Evolutionary conservation across 2,329 filamentous ascomycete species (phyloP).

Genomic region (Stagonosporopsis cucurbitacearum): DNA sequence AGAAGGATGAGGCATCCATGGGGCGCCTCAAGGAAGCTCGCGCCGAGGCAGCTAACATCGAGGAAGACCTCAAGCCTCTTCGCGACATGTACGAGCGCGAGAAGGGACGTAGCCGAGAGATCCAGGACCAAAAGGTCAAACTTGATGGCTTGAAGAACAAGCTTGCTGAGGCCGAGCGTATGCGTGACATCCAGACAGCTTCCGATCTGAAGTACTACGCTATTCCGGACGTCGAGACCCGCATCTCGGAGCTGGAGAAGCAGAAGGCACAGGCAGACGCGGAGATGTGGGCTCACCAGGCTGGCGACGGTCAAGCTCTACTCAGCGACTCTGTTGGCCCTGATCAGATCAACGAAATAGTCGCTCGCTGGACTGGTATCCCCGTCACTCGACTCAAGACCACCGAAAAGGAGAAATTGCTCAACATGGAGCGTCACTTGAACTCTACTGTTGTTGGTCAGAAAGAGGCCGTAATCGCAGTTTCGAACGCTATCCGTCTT

Average conservation of each 20-base stretch:
- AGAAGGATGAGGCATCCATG: conserved; percentile 93
- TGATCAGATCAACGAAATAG: conserved; percentile 99
- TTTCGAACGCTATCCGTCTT: conserved; percentile 94
- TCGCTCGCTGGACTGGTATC: conserved; percentile 97
- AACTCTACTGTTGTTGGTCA: conserved; percentile 88
- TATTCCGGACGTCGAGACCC: conserved; percentile 85
- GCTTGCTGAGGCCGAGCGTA: conserved; percentile 88
- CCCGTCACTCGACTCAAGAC: conserved; percentile 93
- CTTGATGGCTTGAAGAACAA: conserved; percentile 91
- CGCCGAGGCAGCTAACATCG: conserved; percentile 90
- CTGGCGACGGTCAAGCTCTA: conserved; percentile 68
- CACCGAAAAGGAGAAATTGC: conserved; percentile 96
- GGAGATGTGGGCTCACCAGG: conserved; percentile 61
- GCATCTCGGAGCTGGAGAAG: conserved; percentile 81
- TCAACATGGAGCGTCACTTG: conserved; percentile 92
- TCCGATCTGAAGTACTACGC: conserved; percentile 97
- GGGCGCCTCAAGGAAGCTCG: conserved; percentile 80
- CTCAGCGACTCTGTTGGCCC: conserved; percentile 93
- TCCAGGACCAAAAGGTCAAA: conserved; percentile 94
- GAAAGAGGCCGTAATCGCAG: conserved; percentile 88
- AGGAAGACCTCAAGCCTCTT: conserved; percentile 89
- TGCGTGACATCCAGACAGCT: conserved; percentile 81
- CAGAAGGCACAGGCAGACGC: conserved; percentile 82
- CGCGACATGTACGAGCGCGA: conserved; percentile 96
- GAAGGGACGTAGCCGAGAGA: conserved; percentile 86